phyloP scores from a whole-genome alignment of 2,329 filamentous ascomycete genomes.

The Colletotrichum sp. region DNA sequence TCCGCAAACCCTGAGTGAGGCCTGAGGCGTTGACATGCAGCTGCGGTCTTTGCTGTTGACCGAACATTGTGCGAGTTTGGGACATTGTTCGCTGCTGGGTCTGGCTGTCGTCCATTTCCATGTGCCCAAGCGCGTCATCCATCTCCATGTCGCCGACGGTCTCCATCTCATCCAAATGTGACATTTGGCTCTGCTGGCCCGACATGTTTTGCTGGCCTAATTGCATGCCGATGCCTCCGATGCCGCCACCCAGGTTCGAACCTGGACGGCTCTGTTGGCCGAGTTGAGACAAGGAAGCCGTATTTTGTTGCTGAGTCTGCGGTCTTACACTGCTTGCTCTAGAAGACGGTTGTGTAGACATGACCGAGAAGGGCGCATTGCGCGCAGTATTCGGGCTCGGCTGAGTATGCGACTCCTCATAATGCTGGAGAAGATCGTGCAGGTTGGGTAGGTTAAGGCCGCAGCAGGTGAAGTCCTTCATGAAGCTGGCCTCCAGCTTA shows the following conservation, averaged over 20 bases:
- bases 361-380: conserved; percentile 39
- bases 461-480: conserved; percentile 97
- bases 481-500: conserved; percentile 96
- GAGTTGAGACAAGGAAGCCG: conserved; percentile 16
- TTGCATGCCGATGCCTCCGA: conserved; percentile 21
- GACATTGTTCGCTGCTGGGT: conserved; percentile 60
- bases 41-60: conserved; percentile 69
- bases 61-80: conserved; percentile 72
- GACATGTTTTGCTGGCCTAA: conserved; percentile 35
- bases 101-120: conserved; percentile 68
- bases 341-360: conserved; percentile 14
- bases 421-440: conserved; percentile 94
- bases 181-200: conserved; percentile 43
- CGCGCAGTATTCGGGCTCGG: conserved; percentile 52
- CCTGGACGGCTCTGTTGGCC: conserved; percentile 12
- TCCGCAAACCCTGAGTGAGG: conserved; percentile 77
- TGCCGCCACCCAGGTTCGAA: conserved; percentile 14
- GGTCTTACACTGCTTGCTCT: conserved; percentile 20
- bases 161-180: conserved; percentile 74
- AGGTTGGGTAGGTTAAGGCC: conserved; percentile 87
- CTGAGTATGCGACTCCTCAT: conserved; percentile 91
- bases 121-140: conserved; percentile 77
- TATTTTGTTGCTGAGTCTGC: conserved; percentile 15
- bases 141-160: conserved; percentile 95
- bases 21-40: conserved; percentile 83